These are phyloP conservation scores for Leccinum fibrillosum DNA, from an alignment of 768 basidiomycete species.

Conservation along the genomic window DNA sequence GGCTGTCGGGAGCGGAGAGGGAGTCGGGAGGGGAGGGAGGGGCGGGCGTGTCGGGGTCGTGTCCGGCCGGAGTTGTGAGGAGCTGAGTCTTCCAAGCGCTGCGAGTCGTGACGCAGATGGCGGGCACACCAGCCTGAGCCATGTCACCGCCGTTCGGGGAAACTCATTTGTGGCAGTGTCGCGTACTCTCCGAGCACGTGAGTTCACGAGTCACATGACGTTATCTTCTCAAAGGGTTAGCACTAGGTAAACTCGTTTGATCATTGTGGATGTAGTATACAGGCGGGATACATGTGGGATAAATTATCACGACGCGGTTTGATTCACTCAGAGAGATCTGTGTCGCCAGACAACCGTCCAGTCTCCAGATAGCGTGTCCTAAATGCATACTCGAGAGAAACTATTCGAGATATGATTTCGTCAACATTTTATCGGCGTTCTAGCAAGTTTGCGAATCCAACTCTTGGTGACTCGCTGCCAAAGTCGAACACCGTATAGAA, in stretches of 20 bases:
- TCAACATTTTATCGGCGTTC: neutral
- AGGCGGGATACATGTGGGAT: too few relatives aligned
- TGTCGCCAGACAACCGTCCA: neutral
- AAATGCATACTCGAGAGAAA: neutral
- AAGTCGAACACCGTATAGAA: neutral
- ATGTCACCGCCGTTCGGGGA: slow-evolving; percentile 5
- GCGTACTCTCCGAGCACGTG: slow-evolving; percentile 10
- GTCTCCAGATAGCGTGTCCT: neutral
- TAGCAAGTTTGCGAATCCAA: neutral
- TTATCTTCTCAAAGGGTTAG: too few relatives aligned
- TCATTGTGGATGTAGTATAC: too few relatives aligned
- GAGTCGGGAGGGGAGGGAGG: slow-evolving; percentile 18
- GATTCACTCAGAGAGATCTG: neutral
- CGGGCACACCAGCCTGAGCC: slow-evolving; percentile 8
- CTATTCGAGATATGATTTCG: neutral
- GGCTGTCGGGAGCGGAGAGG: slow-evolving; percentile 17
- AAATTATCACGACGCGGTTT: neutral
- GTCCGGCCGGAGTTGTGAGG: neutral
- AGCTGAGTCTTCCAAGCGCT: slow-evolving; percentile 28
- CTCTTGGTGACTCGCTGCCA: neutral
- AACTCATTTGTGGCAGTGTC: slow-evolving; percentile 22
- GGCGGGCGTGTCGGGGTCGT: slow-evolving; percentile 9
- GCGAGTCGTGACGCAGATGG: slow-evolving; percentile 29
- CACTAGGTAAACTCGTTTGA: too few relatives aligned
- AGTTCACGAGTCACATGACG: neutral